Evolutionary conservation across 768 basidiomycete genomes (phyloP).

Genomic region (Tricholoma hemisulphureum): DNA sequence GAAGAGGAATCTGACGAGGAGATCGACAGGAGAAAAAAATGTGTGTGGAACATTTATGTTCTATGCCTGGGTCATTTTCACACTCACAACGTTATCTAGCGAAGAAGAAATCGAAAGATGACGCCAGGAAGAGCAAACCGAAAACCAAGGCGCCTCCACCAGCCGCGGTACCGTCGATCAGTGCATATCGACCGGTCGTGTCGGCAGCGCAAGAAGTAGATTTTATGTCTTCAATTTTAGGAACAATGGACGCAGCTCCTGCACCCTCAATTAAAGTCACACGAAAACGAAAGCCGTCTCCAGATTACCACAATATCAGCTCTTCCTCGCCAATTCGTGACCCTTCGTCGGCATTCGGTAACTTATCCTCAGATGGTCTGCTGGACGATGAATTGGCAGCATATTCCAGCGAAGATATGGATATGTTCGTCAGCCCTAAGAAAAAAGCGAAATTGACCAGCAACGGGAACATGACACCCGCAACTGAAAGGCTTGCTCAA

Average conservation of each 20-base stretch:
- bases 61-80: background rate
- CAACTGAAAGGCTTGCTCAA: slow-evolving; percentile 55
- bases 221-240: slow-evolving; percentile 83
- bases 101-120: slow-evolving; percentile 45
- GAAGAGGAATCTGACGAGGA: slow-evolving; percentile 60
- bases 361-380: slow-evolving; percentile 49
- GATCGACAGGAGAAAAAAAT: slow-evolving; percentile 41
- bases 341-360: slow-evolving; percentile 29
- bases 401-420: slow-evolving; percentile 62
- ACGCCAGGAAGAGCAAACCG: slow-evolving; percentile 38
- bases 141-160: slow-evolving; percentile 52
- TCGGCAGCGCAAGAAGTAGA: slow-evolving; percentile 82
- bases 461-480: slow-evolving; percentile 48
- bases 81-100: slow-evolving; percentile 12
- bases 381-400: slow-evolving; percentile 31
- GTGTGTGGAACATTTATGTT: slow-evolving; percentile 25
- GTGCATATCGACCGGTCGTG: slow-evolving; percentile 74
- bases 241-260: slow-evolving; percentile 59
- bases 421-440: slow-evolving; percentile 62
- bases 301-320: slow-evolving; percentile 39
- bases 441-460: slow-evolving; percentile 54
- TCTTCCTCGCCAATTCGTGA: slow-evolving; percentile 38
- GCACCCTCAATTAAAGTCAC: slow-evolving; percentile 31
- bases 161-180: slow-evolving; percentile 60
- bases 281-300: slow-evolving; percentile 70